Conservation (phyloP, 2,329 filamentous ascomycete species). For the Dactylellina drechsleri region DNA sequence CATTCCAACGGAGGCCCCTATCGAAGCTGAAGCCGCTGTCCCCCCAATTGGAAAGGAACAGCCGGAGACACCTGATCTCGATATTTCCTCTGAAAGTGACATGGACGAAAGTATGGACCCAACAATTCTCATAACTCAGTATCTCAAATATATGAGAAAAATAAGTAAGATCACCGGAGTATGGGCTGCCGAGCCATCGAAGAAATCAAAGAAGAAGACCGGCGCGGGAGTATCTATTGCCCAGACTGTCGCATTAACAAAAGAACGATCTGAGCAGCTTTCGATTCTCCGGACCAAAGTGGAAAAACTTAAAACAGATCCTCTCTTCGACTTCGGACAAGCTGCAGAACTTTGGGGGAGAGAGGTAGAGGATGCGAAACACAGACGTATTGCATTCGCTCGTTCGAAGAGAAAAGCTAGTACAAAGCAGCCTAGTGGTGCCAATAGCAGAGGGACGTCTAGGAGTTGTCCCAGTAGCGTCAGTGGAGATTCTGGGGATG, state of each 20-base stretch:
- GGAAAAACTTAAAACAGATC: constrained; percentile 60
- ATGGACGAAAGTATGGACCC: constrained; percentile 58
- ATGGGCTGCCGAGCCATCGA: constrained; percentile 57
- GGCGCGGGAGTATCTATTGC: constrained; percentile 32
- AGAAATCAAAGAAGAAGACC: constrained; percentile 61
- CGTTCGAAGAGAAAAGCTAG: constrained; percentile 25
- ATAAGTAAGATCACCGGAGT: constrained; percentile 67
- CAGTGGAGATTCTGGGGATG: constrained; percentile 43
- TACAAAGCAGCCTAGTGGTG: constrained; percentile 22
- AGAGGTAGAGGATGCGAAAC: constrained; percentile 57
- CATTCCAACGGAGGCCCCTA: background rate
- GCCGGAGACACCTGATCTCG: constrained; percentile 58
- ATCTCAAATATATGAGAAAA: constrained; percentile 77
- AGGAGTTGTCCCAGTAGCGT: constrained; percentile 35
- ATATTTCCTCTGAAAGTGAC: constrained; percentile 52
- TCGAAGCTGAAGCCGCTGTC: background rate
- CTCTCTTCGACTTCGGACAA: constrained; percentile 65
- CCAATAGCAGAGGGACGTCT: constrained; percentile 21
- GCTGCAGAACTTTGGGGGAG: constrained; percentile 65
- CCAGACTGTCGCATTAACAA: constrained; percentile 33
- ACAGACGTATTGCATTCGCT: constrained; percentile 4
- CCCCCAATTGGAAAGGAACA: background rate
- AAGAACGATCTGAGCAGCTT: constrained; percentile 52
- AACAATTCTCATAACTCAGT: constrained; percentile 69
- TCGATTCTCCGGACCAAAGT: constrained; percentile 55